Evolutionary conservation across 2,329 filamentous ascomycete species (phyloP), one percentile per base, ranked within the genome.

Genomic region (Aspergillus candidus): DNA sequence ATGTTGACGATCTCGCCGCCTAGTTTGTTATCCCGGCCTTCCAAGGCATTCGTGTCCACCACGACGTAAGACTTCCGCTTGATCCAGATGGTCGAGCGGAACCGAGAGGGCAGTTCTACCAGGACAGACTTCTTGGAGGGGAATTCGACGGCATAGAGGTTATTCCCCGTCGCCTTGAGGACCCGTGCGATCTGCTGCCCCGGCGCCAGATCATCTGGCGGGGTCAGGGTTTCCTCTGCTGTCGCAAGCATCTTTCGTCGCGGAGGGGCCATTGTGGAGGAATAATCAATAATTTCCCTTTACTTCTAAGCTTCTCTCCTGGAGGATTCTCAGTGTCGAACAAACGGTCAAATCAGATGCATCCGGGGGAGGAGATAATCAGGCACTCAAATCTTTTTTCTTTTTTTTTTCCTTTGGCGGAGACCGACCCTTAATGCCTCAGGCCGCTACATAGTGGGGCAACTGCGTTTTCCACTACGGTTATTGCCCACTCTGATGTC

Each of bases 81-180:
- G 65, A 97, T 86, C 87, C 88, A 97, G 51, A 97, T 88, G 2
- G 88, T 93, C 52, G 88, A 93, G 49, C 91, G 86, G 63, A 97
- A 96, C 33, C 83, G 82, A 18, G 88, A 74, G 8, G 87, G 84
- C 14, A 98, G 79, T 72, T 96, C 89, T 15, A 89, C 83, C 13
- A 94, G 72, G 32, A 91, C 67, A 6, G 76, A 70, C 57, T 81
- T 78, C 46, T 78, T 77, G 55, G 76, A 75, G 17, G 90, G 82
- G 27, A 90, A 72, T 60, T 83, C 76, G 60, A 91, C 88, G 35
- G 79, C 78, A 73, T 94, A 97, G 34, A 94, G 75, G 66, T 86
- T 94, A 71, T 95, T 95, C 54, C 91, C 91, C 55, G 89, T 84
- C 35, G 85, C 85, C 65, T 87, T 86, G 60, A 86, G 70, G 46